Evolutionary conservation across 805 yeast genomes (phyloP).

Genomic region (Hanseniaspora mollemarum): DNA sequence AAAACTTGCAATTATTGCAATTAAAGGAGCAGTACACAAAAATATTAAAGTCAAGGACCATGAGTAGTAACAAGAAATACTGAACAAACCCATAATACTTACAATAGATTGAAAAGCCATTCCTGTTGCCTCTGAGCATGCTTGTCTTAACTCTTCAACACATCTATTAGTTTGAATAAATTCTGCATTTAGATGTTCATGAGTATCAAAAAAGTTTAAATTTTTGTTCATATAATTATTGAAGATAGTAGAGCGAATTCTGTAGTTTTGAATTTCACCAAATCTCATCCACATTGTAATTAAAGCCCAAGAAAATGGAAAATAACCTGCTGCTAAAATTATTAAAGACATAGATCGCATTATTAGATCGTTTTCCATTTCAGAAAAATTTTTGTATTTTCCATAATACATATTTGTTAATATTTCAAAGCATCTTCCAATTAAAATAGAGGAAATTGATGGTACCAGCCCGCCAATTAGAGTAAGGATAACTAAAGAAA

Average conservation of each 20-base stretch:
- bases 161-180: slow-evolving; percentile 57
- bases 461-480: slow-evolving; percentile 45
- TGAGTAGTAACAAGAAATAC: slow-evolving; percentile 61
- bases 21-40: slow-evolving; percentile 62
- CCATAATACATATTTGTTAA: slow-evolving; percentile 32
- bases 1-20: slow-evolving; percentile 38
- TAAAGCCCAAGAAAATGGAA: slow-evolving; percentile 42
- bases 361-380: slow-evolving; percentile 33
- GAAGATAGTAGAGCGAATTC: slow-evolving; percentile 42
- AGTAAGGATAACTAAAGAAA: slow-evolving; percentile 33
- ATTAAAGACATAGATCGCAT: slow-evolving; percentile 34
- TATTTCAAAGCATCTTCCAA: slow-evolving; percentile 51
- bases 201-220: slow-evolving; percentile 53
- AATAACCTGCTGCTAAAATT: slow-evolving; percentile 38
- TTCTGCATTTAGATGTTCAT: slow-evolving; percentile 48
- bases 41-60: slow-evolving; percentile 78
- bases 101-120: slow-evolving; percentile 43
- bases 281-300: slow-evolving; percentile 51
- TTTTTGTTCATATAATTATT: slow-evolving; percentile 34
- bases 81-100: slow-evolving; percentile 43
- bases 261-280: slow-evolving; percentile 58
- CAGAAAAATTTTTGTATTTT: slow-evolving; percentile 23
- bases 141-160: slow-evolving; percentile 59
- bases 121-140: slow-evolving; percentile 57
- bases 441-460: slow-evolving; percentile 50